Evolutionary conservation across 2,329 filamentous ascomycete genomes (phyloP).

Genomic region (Coleophoma eucalyptorum): DNA sequence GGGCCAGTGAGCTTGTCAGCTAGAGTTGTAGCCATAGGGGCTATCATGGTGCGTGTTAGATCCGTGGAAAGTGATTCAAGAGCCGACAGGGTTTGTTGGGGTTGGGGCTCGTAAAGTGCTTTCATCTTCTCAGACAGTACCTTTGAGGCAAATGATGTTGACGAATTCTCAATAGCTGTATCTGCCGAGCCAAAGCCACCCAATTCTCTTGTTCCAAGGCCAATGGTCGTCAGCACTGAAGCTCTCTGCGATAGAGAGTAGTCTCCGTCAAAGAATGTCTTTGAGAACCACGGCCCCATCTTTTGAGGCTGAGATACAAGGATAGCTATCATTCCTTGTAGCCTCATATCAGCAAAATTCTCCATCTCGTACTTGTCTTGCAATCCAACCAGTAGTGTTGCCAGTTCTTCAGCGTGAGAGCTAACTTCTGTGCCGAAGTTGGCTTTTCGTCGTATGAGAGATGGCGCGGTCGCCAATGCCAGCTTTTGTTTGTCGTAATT

Average conservation of each 20-base stretch:
- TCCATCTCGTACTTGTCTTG: constrained; percentile 84
- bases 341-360: constrained; percentile 68
- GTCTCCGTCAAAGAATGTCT: constrained; percentile 86
- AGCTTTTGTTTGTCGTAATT: constrained; percentile 82
- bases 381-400: constrained; percentile 70
- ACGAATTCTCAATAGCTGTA: constrained; percentile 21
- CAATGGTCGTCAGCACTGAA: constrained; percentile 76
- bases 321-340: constrained; percentile 80
- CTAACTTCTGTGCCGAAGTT: constrained; percentile 84
- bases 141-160: constrained; percentile 71
- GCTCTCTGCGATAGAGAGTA: constrained; percentile 84
- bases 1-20: constrained; percentile 79
- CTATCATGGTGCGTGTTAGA: constrained; percentile 70
- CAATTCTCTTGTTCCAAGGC: constrained; percentile 78
- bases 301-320: constrained; percentile 70
- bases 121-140: constrained; percentile 71
- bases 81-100: constrained; percentile 19
- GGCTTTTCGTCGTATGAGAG: constrained; percentile 82
- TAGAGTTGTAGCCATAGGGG: constrained; percentile 75
- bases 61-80: constrained; percentile 64
- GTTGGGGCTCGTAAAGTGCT: constrained; percentile 55
- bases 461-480: constrained; percentile 71
- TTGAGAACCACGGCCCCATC: constrained; percentile 81
- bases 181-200: constrained; percentile 62
- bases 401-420: constrained; percentile 79